Conservation (phyloP, 495 filamentous ascomycete species). For the Xylaria grammica region DNA sequence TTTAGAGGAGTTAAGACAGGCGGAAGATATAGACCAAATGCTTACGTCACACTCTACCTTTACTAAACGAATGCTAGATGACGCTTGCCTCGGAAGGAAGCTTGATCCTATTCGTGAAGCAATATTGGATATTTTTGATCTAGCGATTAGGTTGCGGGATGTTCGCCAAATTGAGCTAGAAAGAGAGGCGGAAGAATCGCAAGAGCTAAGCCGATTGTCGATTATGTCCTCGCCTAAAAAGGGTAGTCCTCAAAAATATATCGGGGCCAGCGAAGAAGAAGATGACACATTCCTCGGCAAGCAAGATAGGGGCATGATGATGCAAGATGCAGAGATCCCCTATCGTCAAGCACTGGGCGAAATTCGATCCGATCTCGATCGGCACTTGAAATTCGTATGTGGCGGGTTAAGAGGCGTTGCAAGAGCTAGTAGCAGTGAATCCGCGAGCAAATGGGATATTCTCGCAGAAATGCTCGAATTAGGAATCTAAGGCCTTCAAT, state of each 20-base stretch:
- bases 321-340: constrained; percentile 40
- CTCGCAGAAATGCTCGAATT: constrained; percentile 64
- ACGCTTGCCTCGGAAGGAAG: constrained; percentile 69
- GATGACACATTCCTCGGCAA: constrained; percentile 41
- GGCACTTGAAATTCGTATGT: constrained; percentile 58
- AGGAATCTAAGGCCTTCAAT: constrained; percentile 43
- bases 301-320: constrained; percentile 32
- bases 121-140: constrained; percentile 67
- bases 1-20: constrained; percentile 54
- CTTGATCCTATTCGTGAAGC: constrained; percentile 68
- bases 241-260: constrained; percentile 30
- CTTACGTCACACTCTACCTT: constrained; percentile 69
- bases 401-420: constrained; percentile 62
- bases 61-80: constrained; percentile 63
- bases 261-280: constrained; percentile 47
- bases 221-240: constrained; percentile 32
- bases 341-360: constrained; percentile 48
- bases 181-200: constrained; percentile 44
- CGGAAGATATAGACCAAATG: constrained; percentile 84
- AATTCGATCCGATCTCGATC: constrained; percentile 54
- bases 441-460: constrained; percentile 60
- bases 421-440: constrained; percentile 59
- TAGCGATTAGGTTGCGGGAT: constrained; percentile 57
- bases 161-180: constrained; percentile 47
- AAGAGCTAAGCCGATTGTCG: constrained; percentile 43